Conservation (phyloP, 768 basidiomycete species). For the Suillus brevipes region DNA sequence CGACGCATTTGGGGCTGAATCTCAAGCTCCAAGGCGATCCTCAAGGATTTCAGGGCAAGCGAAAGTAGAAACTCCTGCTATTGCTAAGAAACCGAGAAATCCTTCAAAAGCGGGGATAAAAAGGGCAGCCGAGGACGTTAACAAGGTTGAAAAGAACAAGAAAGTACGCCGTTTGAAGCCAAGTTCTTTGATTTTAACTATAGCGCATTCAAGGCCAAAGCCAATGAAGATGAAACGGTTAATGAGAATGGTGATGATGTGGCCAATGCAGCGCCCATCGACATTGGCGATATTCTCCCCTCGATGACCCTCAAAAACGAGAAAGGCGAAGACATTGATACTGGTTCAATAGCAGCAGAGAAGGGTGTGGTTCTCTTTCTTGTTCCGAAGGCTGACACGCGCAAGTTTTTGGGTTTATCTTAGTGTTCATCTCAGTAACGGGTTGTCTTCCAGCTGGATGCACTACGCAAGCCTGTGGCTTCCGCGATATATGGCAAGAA, state of each 20-base stretch:
- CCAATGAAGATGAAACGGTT: slow-evolving; percentile 25
- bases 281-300: slow-evolving; percentile 77
- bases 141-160: slow-evolving; percentile 36
- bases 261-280: slow-evolving; percentile 38
- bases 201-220: slow-evolving; percentile 18
- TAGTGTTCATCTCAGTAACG: neutral
- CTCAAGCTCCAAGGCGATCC: slow-evolving; percentile 46
- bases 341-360: slow-evolving; percentile 61
- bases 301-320: slow-evolving; percentile 80
- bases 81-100: slow-evolving; percentile 26
- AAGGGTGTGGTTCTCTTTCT: slow-evolving; percentile 81
- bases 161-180: slow-evolving; percentile 16
- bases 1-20: slow-evolving; percentile 28
- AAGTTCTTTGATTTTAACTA: slow-evolving; percentile 10
- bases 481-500: slow-evolving; percentile 79
- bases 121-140: slow-evolving; percentile 29
- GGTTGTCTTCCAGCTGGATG: slow-evolving; percentile 64
- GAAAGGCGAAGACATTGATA: slow-evolving; percentile 75
- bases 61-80: slow-evolving; percentile 28
- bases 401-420: slow-evolving; percentile 43
- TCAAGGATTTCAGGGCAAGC: slow-evolving; percentile 50
- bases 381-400: slow-evolving; percentile 84
- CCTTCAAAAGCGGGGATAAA: slow-evolving; percentile 35
- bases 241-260: slow-evolving; percentile 15
- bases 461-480: slow-evolving; percentile 91